Conservation (phyloP, 768 basidiomycete genomes). For the Tylopilus felleus region DNA sequence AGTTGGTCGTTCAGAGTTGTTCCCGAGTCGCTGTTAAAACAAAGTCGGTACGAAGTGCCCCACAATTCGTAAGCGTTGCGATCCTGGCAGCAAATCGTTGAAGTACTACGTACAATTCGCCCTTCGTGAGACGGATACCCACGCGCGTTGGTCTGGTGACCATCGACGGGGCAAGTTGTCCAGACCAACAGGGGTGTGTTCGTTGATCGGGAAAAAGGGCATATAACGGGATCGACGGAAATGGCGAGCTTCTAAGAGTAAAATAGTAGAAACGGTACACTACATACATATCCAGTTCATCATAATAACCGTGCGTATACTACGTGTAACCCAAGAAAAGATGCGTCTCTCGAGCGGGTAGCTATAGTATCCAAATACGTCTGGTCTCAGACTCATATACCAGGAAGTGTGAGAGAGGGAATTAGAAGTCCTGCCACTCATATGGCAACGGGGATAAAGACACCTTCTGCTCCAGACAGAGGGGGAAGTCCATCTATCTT, state of each 20-base stretch:
- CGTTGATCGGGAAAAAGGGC: not conserved
- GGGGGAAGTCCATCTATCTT: conserved; percentile 19
- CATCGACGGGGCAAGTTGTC: too few relatives aligned
- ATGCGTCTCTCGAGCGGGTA: conserved; percentile 5
- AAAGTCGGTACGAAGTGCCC: not conserved
- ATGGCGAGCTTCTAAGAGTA: conserved; percentile 22
- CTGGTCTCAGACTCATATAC: conserved; percentile 8
- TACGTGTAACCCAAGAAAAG: conserved; percentile 6
- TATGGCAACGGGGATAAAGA: conserved; percentile 28
- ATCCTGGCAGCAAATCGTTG: conserved; percentile 10
- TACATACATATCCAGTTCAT: conserved; percentile 24
- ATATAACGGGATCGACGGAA: conserved; percentile 11
- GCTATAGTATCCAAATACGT: conserved; percentile 15
- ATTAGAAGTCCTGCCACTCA: conserved; percentile 24
- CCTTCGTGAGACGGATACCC: not conserved
- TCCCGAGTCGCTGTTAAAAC: conserved; percentile 5
- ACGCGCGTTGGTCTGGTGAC: not conserved
- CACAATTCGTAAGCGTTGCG: not conserved
- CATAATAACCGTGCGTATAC: conserved; percentile 6
- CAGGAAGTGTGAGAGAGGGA: conserved; percentile 7
- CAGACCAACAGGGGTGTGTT: not conserved
- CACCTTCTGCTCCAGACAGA: conserved; percentile 12
- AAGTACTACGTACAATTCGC: conserved; percentile 1
- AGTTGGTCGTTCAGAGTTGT: too few relatives aligned
- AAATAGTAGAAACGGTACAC: conserved; percentile 27